Evolutionary conservation across 768 basidiomycete species (phyloP).

Genomic region (Lepiota venenata): DNA sequence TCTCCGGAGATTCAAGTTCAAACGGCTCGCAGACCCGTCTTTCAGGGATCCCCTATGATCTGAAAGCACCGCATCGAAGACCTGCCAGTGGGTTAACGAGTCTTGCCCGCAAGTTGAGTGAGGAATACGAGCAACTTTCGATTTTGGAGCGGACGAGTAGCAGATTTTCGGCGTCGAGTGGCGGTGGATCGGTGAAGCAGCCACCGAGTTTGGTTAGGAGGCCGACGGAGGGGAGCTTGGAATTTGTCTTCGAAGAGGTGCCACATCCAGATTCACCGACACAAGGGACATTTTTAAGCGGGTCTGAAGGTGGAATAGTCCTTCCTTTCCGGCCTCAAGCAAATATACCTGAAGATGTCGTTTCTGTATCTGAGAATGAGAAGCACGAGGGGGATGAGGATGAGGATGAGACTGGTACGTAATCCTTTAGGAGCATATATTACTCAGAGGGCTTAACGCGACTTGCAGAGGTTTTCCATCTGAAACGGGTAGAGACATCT

Average conservation of each 20-base stretch:
- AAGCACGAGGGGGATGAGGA: conserved; percentile 31
- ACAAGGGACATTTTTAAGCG: conserved; percentile 16
- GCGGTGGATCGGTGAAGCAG: conserved; percentile 7
- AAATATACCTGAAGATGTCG: conserved; percentile 47
- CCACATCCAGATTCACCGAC: conserved; percentile 22
- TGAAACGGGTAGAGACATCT: conserved; percentile 48
- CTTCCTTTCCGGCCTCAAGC: conserved; percentile 13
- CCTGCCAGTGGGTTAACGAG: conserved; percentile 45
- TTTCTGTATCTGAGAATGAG: conserved; percentile 35
- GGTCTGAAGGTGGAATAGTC: conserved; percentile 37
- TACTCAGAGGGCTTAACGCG: background rate
- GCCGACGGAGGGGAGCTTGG: conserved; percentile 29
- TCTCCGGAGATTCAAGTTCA: conserved; percentile 1
- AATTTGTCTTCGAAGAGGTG: conserved; percentile 37
- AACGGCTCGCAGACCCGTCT: conserved; percentile 21
- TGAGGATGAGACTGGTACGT: conserved; percentile 41
- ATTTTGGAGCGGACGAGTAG: conserved; percentile 25
- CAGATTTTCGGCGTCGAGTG: conserved; percentile 24
- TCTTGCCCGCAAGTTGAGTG: conserved; percentile 47
- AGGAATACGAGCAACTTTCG: conserved; percentile 44
- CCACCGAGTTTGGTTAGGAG: conserved; percentile 16
- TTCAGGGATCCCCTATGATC: conserved; percentile 31
- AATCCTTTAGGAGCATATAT: background rate
- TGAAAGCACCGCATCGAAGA: conserved; percentile 25
- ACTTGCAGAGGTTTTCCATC: conserved; percentile 40